These are phyloP conservation scores for Phellopilus nigrolimitatus DNA, from an alignment of 1,284 basidiomycete species.

Conservation along the genomic window DNA sequence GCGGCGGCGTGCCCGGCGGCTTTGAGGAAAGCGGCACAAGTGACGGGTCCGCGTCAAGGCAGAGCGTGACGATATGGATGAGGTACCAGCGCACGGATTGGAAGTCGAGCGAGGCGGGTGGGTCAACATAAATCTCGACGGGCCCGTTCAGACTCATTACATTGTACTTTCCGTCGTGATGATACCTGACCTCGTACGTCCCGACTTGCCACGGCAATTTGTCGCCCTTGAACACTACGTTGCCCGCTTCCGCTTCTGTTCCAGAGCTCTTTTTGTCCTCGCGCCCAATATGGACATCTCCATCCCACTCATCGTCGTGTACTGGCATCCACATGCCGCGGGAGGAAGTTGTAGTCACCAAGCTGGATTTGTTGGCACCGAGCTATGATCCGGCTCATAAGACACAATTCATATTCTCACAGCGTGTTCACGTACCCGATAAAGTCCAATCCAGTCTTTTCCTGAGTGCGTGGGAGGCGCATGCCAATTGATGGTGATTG, in stretches of 20 bases:
- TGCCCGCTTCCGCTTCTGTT: conserved; percentile 53
- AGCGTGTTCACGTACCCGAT: conserved; percentile 60
- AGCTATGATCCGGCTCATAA: too few relatives aligned
- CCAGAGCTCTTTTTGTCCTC: conserved; percentile 34
- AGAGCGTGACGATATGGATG: conserved; percentile 76
- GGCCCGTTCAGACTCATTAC: conserved; percentile 84
- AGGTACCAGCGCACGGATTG: conserved; percentile 60
- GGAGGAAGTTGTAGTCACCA: conserved; percentile 84
- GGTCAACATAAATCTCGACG: conserved; percentile 82
- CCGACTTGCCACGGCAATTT: conserved; percentile 85
- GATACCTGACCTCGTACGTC: conserved; percentile 86
- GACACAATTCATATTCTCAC: too few relatives aligned
- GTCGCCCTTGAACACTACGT: conserved; percentile 73
- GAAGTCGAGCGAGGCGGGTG: conserved; percentile 59
- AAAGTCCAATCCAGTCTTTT: conserved; percentile 97
- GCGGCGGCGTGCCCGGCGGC: conserved; percentile 23
- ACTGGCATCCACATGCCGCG: conserved; percentile 93
- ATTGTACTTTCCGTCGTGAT: conserved; percentile 94
- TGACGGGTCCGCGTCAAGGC: conserved; percentile 80
- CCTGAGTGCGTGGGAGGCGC: conserved; percentile 86
- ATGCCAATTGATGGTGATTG: conserved; percentile 83
- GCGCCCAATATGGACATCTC: conserved; percentile 66
- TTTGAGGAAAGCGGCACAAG: conserved; percentile 73
- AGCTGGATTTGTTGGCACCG: conserved; percentile 78
- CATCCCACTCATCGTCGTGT: conserved; percentile 90